Evolutionary conservation across 257 asterid species (phyloP).

Genomic region (Rubia yunnanensis): DNA sequence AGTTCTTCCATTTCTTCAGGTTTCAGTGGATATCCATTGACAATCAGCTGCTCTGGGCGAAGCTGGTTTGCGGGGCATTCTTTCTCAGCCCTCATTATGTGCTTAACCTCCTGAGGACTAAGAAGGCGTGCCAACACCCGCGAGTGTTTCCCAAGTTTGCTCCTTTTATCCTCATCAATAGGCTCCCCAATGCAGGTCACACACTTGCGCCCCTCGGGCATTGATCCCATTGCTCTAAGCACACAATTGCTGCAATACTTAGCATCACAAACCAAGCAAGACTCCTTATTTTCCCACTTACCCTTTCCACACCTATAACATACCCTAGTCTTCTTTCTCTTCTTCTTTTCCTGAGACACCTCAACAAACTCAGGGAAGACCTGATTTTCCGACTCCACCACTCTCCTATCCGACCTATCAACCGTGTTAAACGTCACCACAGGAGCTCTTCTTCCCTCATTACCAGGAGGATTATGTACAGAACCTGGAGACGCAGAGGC

Average conservation of each 20-base stretch:
- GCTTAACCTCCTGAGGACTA: slow-evolving; percentile 89
- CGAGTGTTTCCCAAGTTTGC: slow-evolving; percentile 65
- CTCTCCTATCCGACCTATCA: slow-evolving; percentile 52
- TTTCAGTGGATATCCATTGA: slow-evolving; percentile 70
- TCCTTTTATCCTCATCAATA: slow-evolving; percentile 65
- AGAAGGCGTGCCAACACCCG: slow-evolving; percentile 62
- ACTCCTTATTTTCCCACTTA: slow-evolving; percentile 84
- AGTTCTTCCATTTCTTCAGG: slow-evolving; percentile 81
- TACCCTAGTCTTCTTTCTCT: slow-evolving; percentile 56
- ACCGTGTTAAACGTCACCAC: slow-evolving; percentile 59
- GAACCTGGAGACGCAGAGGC: slow-evolving; percentile 66
- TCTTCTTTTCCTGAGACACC: slow-evolving; percentile 55
- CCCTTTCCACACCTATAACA: slow-evolving; percentile 86
- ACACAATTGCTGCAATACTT: slow-evolving; percentile 83
- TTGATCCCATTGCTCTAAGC: slow-evolving; percentile 96
- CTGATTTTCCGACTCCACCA: slow-evolving; percentile 41
- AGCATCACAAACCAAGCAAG: slow-evolving; percentile 77
- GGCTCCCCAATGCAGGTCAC: slow-evolving; percentile 86
- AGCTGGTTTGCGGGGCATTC: slow-evolving; percentile 90
- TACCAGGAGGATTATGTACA: slow-evolving; percentile 26
- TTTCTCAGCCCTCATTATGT: slow-evolving; percentile 77
- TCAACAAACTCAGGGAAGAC: slow-evolving; percentile 50
- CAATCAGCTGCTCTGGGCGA: slow-evolving; percentile 83
- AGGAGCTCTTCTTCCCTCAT: slow-evolving; percentile 52
- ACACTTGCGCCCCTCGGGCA: slow-evolving; percentile 97